Conservation (phyloP, 2,329 filamentous ascomycete species). For the Sporothrix schenckii region DNA sequence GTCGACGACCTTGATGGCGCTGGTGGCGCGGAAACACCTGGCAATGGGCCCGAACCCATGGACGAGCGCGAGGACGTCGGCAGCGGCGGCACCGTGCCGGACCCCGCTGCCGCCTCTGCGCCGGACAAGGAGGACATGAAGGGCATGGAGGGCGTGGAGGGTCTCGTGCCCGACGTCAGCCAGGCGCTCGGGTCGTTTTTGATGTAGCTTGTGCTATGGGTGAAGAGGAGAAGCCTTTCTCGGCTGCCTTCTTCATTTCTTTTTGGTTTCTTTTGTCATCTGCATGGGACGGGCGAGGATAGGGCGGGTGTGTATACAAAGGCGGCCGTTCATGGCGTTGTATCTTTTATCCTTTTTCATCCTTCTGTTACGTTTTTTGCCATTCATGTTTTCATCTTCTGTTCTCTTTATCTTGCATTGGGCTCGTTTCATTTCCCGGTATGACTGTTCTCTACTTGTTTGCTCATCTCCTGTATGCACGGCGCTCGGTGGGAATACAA, state of each 20-base stretch:
- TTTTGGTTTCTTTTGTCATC: background rate
- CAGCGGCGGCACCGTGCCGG: background rate
- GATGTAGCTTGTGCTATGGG: background rate
- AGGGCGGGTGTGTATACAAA: conserved; percentile 11
- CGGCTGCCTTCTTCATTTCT: background rate
- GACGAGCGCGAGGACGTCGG: background rate
- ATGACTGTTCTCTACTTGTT: background rate
- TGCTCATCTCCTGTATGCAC: background rate
- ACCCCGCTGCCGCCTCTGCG: background rate
- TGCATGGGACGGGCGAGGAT: background rate
- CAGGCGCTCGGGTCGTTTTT: conserved; percentile 30
- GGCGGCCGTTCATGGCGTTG: conserved; percentile 20
- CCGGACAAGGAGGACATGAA: background rate
- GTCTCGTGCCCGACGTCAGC: conserved; percentile 8
- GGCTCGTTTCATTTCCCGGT: background rate
- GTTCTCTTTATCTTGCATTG: background rate
- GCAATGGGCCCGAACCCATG: background rate
- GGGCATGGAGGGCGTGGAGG: background rate
- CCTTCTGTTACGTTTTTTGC: background rate
- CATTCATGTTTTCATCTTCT: background rate
- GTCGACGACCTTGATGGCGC: background rate
- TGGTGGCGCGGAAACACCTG: background rate
- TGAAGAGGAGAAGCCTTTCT: background rate
- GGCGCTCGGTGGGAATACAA: background rate
- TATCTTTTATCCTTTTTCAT: background rate